These are phyloP conservation scores for Rhizodiscina lignyota DNA, from an alignment of 495 filamentous ascomycete species.

Conservation along the genomic window DNA sequence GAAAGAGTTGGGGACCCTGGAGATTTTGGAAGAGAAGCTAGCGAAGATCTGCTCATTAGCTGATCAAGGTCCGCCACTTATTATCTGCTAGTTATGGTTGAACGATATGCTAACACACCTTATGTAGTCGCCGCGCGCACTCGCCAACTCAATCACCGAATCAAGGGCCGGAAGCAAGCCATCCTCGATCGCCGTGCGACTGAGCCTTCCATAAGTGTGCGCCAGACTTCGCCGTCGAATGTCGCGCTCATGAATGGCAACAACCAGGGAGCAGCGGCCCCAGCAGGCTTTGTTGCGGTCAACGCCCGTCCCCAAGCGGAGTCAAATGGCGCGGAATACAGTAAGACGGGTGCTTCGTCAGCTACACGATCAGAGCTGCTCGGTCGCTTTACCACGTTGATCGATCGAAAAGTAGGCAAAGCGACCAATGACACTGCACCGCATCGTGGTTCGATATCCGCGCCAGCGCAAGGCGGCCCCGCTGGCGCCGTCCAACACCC, in stretches of 20 bases:
- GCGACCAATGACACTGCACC: no score
- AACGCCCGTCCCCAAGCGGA: constrained; percentile 26
- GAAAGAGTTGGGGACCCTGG: constrained; percentile 66
- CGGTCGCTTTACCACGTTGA: constrained; percentile 39
- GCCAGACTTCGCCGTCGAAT: constrained; percentile 20
- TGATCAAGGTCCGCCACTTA: constrained; percentile 29
- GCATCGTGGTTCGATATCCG: no score
- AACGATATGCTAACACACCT: constrained; percentile 1
- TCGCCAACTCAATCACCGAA: constrained; percentile 64
- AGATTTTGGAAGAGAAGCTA: constrained; percentile 64
- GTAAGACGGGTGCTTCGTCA: constrained; percentile 9
- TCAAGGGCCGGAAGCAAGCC: constrained; percentile 57
- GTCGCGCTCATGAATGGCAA: constrained; percentile 18
- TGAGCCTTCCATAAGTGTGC: constrained; percentile 11
- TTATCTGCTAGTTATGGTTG: no score
- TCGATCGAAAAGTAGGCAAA: constrained; percentile 31
- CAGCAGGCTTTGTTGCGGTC: constrained; percentile 41
- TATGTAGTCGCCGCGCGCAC: constrained; percentile 55
- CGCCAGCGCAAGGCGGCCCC: constrained; percentile 5
- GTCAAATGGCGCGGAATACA: constrained; percentile 5
- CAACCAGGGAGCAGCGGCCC: constrained; percentile 8
- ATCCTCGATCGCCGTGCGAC: constrained; percentile 38
- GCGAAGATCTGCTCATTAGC: constrained; percentile 60
- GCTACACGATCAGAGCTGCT: constrained; percentile 14
- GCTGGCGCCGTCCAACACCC: constrained; percentile 5